Base-by-base conservation (phyloP, 345 rosid genomes). In the Ceriops zippeliana region DNA sequence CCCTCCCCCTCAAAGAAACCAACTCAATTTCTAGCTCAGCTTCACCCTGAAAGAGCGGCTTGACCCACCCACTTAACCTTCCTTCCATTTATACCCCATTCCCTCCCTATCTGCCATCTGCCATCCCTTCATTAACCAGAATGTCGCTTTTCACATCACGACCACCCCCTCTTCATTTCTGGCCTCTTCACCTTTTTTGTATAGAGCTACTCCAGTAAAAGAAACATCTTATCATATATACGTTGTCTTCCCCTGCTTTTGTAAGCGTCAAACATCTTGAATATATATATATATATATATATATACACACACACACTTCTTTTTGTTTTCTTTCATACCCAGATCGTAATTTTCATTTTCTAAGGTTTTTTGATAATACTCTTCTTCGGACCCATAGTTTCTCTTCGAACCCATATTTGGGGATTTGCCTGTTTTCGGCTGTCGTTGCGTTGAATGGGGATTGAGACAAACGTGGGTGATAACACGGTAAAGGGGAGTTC, bases 401-500 rank as follows among this genome's bases (percentile, higher is more conserved):
- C 24, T 69, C 10, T 15, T 26, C 47, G 27, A 17, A 9, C 52
- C 27, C 37, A 27, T 22, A 46, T 67, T 58, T 49, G 9, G 13
- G 24, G 11, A 10, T 37, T 62, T 10, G 20, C 42, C 27, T 30
- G 49, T 47, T 66, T 52, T 31, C 28, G 58, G 19, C 65, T 67
- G 35, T 30, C 10, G 26, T 5, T 11, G 27, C 21, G 34, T 21
- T 83, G 73, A 67, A 91, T 91, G 97, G 96, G 92, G 73, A 81
- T 86, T 80, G 85, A 81, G 71, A 78, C 79, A 61, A 83, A 73
- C 17, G 59, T 61, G 62, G 84, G 70, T n/a, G 64, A 81, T 62
- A 70, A 21, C 17, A 78, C 71, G 54, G 85, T 79, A 51, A 82
- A 82, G 61, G 82, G 74, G 1, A 71, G 67, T 59, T n/a, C 70